phyloP scores from a whole-genome alignment of 2,329 filamentous ascomycete genomes.

The Fusarium incarnatum region DNA sequence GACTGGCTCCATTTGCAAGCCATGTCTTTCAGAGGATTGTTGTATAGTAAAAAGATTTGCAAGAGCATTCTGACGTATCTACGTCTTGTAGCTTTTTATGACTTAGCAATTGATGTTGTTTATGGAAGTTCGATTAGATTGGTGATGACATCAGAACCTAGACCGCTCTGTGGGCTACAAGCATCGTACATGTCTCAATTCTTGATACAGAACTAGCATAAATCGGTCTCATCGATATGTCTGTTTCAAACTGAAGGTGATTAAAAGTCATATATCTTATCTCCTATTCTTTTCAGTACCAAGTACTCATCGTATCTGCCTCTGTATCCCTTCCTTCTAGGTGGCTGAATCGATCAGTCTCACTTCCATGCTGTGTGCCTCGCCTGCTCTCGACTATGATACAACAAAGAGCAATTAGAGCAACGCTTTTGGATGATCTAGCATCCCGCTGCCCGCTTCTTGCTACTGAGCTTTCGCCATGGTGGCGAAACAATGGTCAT shows the following conservation, averaged over 20 bases:
- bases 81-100: conserved; percentile 31
- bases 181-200: not conserved
- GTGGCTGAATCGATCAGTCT: not conserved
- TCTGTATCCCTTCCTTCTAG: conserved; percentile 4
- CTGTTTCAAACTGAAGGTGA: not conserved
- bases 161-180: not conserved
- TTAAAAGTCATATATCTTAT: conserved; percentile 20
- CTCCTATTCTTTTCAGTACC: conserved; percentile 20
- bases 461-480: conserved; percentile 6
- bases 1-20: conserved; percentile 15
- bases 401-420: conserved; percentile 36
- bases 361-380: not conserved
- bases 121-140: conserved; percentile 1
- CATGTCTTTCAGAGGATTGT: conserved; percentile 30
- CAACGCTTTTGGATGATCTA: not conserved
- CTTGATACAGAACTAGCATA: not conserved
- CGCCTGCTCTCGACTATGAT: conserved; percentile 26
- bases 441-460: conserved; percentile 2
- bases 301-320: conserved; percentile 20
- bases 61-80: conserved; percentile 15
- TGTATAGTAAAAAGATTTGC: conserved; percentile 40
- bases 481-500: conserved; percentile 1
- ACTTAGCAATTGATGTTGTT: conserved; percentile 38
- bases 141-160: not conserved
- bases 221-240: not conserved